Evolutionary conservation across 768 basidiomycete species (phyloP).

Genomic region (Obba rivulosa): DNA sequence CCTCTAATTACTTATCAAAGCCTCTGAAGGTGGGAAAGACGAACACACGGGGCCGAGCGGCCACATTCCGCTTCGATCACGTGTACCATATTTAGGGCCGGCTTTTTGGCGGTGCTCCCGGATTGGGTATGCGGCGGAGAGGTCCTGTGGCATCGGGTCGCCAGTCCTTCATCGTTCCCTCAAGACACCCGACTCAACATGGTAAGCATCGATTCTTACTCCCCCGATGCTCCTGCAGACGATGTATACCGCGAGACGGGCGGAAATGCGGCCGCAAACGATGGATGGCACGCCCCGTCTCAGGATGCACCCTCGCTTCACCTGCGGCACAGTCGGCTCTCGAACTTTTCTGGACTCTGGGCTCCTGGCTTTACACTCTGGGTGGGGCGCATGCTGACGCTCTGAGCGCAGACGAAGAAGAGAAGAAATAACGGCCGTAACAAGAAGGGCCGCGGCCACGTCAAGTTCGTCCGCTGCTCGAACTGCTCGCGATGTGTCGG

Average conservation of each 20-base stretch:
- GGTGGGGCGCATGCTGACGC: slow-evolving; percentile 12
- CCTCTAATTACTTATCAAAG: no score
- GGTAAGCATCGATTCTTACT: slow-evolving; percentile 24
- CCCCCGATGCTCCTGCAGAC: slow-evolving; percentile 1
- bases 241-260: slow-evolving; percentile 8
- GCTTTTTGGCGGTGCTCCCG: background rate
- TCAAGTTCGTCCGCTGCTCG: slow-evolving; percentile 91
- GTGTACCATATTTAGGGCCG: slow-evolving; percentile 10
- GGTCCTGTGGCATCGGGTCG: slow-evolving; percentile 11
- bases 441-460: slow-evolving; percentile 99
- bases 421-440: slow-evolving; percentile 99
- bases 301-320: slow-evolving; percentile 18
- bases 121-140: slow-evolving; percentile 5
- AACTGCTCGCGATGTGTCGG: slow-evolving; percentile 98
- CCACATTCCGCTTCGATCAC: slow-evolving; percentile 4
- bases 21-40: no score
- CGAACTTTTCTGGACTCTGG: background rate
- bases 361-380: background rate
- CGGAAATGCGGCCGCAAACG: slow-evolving; percentile 7
- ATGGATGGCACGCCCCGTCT: slow-evolving; percentile 26
- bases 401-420: slow-evolving; percentile 79
- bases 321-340: background rate
- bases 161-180: slow-evolving; percentile 17
- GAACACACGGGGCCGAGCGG: no score
- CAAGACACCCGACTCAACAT: slow-evolving; percentile 31